A percentile compares a stretch with the other conserved stretches of the same genome.
phyloP scores from a whole-genome alignment of 164 flowering plant genomes.

The Liquidambar formosana region DNA sequence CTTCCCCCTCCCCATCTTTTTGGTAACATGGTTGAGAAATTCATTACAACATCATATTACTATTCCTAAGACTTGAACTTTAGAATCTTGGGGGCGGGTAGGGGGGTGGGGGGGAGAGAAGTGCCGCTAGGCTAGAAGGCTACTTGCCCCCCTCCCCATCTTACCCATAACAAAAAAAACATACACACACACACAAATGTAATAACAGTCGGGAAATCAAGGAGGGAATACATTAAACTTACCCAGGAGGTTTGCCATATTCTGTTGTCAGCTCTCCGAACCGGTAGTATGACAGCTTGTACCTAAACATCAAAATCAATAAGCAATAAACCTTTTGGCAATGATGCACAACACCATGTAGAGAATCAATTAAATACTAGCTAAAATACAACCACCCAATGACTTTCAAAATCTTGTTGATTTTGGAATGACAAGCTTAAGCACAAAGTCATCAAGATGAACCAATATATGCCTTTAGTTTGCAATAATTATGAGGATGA shows the following conservation, averaged over 20 bases:
- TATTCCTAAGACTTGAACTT: too few relatives aligned
- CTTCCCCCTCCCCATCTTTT: too few relatives aligned
- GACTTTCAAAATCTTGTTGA: background rate
- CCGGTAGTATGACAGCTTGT: conserved; percentile 91
- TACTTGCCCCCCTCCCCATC: too few relatives aligned
- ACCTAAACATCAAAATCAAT: conserved; percentile 51
- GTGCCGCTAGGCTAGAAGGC: too few relatives aligned
- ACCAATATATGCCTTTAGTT: background rate
- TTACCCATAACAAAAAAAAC: too few relatives aligned
- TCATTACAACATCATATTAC: too few relatives aligned
- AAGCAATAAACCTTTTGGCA: background rate
- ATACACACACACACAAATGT: too few relatives aligned
- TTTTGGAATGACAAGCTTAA: background rate
- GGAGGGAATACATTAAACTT: conserved; percentile 22
- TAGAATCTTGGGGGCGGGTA: too few relatives aligned
- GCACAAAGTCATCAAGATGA: background rate
- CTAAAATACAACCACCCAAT: background rate
- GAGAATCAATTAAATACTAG: background rate
- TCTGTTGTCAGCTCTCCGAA: conserved; percentile 95
- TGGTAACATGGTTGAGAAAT: too few relatives aligned
- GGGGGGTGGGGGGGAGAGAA: too few relatives aligned
- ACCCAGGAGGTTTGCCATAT: conserved; percentile 96
- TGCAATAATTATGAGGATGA: background rate
- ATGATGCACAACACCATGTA: background rate
- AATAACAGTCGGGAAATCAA: background rate